Base-by-base conservation (phyloP, 371 early-diverging fungal species). In the Quaeritorhiza haematococci region DNA sequence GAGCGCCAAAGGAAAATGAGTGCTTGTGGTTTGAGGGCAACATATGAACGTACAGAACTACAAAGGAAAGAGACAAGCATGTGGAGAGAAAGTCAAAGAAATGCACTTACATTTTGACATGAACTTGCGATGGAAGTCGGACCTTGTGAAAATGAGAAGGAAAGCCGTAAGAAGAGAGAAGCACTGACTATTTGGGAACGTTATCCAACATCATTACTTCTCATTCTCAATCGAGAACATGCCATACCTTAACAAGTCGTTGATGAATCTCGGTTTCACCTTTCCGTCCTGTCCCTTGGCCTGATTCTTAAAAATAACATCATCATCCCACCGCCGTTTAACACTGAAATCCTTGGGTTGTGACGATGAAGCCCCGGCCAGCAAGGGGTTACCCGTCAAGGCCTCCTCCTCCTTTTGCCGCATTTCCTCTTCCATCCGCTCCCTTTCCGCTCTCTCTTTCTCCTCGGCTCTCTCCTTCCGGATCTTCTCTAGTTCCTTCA, bases 271-370 rank as follows among this genome's bases (percentile, higher is more conserved):
- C 77, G 93, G 94, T 69, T 90, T 86, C 32, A 89, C 84, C 53
- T 84, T 87, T 29, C 89, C 92, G 26, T 92, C 89, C 19, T 83
- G 74, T 19, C 90, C 93, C 46, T 84, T 75, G 0, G 92, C 92
- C 74, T 97, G 98, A 72, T 97, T 96, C 64, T 89, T 92, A 71
- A 97, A 97, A 43, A 96, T 85, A 49, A 96, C 96, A 71, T 96
- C 98, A 56, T 95, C 96, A 66, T 94, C 95, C 96, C 97, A 97
- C 48, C 93, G 73, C 62, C 94, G 75, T 77, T 94, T 94, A 29
- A 94, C 92, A 27, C 83, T 83, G 65, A 95, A 94, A 57, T 89
- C 88, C 28, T 79, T 80, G 44, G 78, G 63, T 24, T 67, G 68
- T 2, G 49, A 44, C 1, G 59, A 44, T 19, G 42, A 27, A 2